A percentile compares a stretch with the other conserved stretches of the same genome.
Evolutionary conservation across 805 yeast genomes (phyloP).

Genomic region (Candida oleophila): DNA sequence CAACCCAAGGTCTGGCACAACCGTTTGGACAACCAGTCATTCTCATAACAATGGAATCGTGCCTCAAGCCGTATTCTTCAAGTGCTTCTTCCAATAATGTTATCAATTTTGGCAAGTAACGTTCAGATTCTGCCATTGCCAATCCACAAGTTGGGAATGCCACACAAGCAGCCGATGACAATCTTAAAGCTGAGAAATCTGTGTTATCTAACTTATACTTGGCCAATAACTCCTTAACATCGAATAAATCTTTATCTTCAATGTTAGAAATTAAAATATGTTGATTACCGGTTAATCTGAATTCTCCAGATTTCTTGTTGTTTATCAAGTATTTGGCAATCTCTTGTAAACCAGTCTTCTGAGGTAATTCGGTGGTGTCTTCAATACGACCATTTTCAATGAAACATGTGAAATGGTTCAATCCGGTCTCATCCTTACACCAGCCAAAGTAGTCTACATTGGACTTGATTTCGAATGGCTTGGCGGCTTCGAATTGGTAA

Average conservation of each 20-base stretch:
- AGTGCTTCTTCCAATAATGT: slow-evolving; percentile 80
- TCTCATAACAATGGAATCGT: slow-evolving; percentile 92
- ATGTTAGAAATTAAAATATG: slow-evolving; percentile 78
- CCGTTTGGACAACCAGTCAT: slow-evolving; percentile 99
- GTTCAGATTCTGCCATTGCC: slow-evolving; percentile 98
- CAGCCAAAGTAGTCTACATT: slow-evolving; percentile 93
- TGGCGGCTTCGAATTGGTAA: slow-evolving; percentile 65
- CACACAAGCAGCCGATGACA: slow-evolving; percentile 94
- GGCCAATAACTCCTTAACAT: slow-evolving; percentile 61
- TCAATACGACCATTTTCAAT: slow-evolving; percentile 96
- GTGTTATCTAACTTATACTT: slow-evolving; percentile 82
- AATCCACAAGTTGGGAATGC: slow-evolving; percentile 98
- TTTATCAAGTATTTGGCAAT: slow-evolving; percentile 69
- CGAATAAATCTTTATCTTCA: slow-evolving; percentile 62
- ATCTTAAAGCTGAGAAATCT: slow-evolving; percentile 76
- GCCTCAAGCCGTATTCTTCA: slow-evolving; percentile 90
- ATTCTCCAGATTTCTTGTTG: slow-evolving; percentile 65
- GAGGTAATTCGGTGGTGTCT: slow-evolving; percentile 86
- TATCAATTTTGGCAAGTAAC: slow-evolving; percentile 81
- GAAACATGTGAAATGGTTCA: slow-evolving; percentile 88
- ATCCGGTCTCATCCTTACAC: slow-evolving; percentile 81
- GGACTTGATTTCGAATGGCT: slow-evolving; percentile 74
- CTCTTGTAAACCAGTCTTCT: slow-evolving; percentile 79
- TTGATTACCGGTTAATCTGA: slow-evolving; percentile 95
- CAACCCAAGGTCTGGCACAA: slow-evolving; percentile 98